Base-by-base conservation (phyloP, 176 grass and related monocot species). In the Carex myosuroides region DNA sequence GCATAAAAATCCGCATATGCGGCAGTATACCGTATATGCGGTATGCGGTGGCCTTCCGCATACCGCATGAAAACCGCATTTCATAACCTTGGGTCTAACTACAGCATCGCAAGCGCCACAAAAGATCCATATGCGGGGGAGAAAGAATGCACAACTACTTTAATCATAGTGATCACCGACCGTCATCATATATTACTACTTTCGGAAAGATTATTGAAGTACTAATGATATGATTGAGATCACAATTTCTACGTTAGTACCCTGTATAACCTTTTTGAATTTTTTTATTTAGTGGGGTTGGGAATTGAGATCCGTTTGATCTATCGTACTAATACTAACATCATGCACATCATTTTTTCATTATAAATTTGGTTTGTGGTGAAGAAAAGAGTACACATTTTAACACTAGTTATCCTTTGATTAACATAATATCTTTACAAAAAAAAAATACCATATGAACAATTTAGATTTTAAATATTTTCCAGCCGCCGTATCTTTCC, bases 111-210 rank as follows among this genome's bases (percentile, higher is more conserved):
- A 74, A 17, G 18, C 5, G 21, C 72, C 22, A 32, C 72, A 56
- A 30, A 30, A 77, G 2, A 77, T 56, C 24, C 5, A 76, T 46
- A 54, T 30, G 13, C 8, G 46, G 22, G 13, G 24, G 18, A 48
- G n/a, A 66, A 8, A 44, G 55, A 74, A 74, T 21, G 59, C 62
- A 53, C 64, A 13, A 66, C 35, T 22, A 44, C 78, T 62, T 62
- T 80, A 58, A 80, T 83, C 13, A 83, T 83, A 52, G 80, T 30
- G 61, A 83, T 83, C 80, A 83, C 79, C 41, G 55, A 66, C 62
- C 62, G 32, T 68, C 60, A 81, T 62, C 50, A 57, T 77, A 77
- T 14, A 32, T 14, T 78, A 55, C 22, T 57, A 55, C 79, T 81
- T 81, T 48, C 21, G 14, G n/a, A 83, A 56, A 52, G 21, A 53